Base-by-base conservation (phyloP, 805 yeast species). In the Kregervanrija pseudodelftensis region DNA sequence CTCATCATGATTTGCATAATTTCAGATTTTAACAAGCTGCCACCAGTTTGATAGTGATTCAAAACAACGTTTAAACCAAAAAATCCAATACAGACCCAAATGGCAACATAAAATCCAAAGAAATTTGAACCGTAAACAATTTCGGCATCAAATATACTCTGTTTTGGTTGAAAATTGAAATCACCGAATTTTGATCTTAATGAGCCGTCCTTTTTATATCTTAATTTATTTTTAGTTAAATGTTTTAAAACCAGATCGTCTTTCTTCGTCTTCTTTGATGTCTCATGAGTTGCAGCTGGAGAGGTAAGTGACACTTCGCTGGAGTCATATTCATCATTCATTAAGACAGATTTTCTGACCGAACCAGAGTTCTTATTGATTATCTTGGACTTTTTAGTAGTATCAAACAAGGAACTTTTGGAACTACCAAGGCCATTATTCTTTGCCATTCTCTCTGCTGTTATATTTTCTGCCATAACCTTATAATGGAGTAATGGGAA, bases 41-140 rank as follows among this genome's bases (percentile, higher is more conserved):
- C 77, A 22, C 72, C 59, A 30, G 61, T 59, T 11, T 73, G 49
- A 54, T 75, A 75, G 51, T 82, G 77, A 46, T 78, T 73, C 13
- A 80, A 66, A 8, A 80, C 55, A 15, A 74, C 73, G 46, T 79
- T 77, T 30, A 79, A 54, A 46, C 79, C 73, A 34, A 73, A 60
- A 45, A 82, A 69, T 22, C 74, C 80, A 5, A 80, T 73, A 5
- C 77, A 75, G 44, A 85, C 65, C 96, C 96, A 87, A 49, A 80
- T 78, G 40, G 89, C 73, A 5, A 87, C 82, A 61, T 80, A 91
- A 48, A 93, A 74, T 2, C 98, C 98, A 53, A 76, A 79, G 60
- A 86, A 89, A 44, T 68, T 66, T 3, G 79, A 63, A 1, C 70
- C 65, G 42, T 66, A 65, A 48, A 70, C 65, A 30, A 63, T 57